These are phyloP conservation scores for Filobasidium wieringae DNA, from an alignment of 768 basidiomycete species.

Conservation along the genomic window DNA sequence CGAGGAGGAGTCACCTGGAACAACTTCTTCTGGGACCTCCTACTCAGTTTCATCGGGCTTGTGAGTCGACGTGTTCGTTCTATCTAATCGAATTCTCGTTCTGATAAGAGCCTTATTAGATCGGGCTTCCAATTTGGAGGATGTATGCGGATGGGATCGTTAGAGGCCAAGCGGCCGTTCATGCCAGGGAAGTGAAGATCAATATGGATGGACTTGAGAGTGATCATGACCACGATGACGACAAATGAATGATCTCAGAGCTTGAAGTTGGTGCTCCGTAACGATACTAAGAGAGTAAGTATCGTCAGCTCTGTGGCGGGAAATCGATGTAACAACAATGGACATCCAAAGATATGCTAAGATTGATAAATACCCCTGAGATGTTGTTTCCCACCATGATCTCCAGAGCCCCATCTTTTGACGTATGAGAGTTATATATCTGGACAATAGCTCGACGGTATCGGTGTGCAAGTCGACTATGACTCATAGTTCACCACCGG, in stretches of 20 bases:
- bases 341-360: too few relatives aligned
- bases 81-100: not conserved
- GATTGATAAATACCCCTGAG: too few relatives aligned
- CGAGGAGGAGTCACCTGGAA: conserved; percentile 54
- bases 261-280: too few relatives aligned
- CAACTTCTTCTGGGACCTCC: conserved; percentile 50
- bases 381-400: too few relatives aligned
- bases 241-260: not conserved
- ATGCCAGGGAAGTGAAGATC: conserved; percentile 14
- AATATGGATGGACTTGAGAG: conserved; percentile 10
- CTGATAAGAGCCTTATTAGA: conserved; percentile 18
- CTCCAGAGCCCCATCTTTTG: too few relatives aligned
- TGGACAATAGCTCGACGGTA: too few relatives aligned
- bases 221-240: conserved; percentile 14
- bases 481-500: too few relatives aligned
- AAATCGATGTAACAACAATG: too few relatives aligned
- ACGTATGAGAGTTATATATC: too few relatives aligned
- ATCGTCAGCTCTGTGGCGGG: too few relatives aligned
- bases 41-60: not conserved
- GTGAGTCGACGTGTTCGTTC: not conserved
- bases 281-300: too few relatives aligned
- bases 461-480: too few relatives aligned
- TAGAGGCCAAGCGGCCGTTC: conserved; percentile 13
- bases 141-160: conserved; percentile 27
- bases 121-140: conserved; percentile 37